These are phyloP conservation scores for Mercurialis annua DNA, from an alignment of 345 rosid genomes.

Conservation along the genomic window DNA sequence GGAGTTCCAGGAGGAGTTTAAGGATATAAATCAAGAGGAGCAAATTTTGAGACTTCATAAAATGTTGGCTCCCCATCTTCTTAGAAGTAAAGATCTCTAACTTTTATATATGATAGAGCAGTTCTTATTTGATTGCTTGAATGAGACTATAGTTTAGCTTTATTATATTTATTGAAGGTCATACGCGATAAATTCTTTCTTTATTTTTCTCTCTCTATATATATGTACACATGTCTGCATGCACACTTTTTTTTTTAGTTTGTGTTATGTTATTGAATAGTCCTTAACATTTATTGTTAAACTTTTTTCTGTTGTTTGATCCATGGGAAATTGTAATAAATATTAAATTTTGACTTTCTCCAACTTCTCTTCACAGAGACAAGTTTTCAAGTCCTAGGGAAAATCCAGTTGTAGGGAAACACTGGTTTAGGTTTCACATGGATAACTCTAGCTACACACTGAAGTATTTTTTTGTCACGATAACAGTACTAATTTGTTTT, in stretches of 20 bases:
- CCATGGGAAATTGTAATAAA: not conserved
- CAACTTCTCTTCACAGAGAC: not conserved
- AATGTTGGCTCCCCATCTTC: slow-evolving; percentile 98
- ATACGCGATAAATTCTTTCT: not conserved
- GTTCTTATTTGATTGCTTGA: slow-evolving; percentile 16
- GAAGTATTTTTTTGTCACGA: not conserved
- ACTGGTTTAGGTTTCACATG: not conserved
- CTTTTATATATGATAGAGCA: slow-evolving; percentile 9
- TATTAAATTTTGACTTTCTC: not conserved
- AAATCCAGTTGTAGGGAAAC: not conserved
- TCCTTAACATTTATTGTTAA: not conserved
- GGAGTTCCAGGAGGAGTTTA: slow-evolving; percentile 98
- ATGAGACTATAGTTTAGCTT: not conserved
- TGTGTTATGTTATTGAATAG: not conserved
- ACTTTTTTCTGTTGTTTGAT: not conserved
- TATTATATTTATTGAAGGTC: not conserved
- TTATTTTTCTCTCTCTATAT: not conserved
- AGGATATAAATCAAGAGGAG: slow-evolving; percentile 98
- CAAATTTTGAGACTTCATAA: slow-evolving; percentile 94
- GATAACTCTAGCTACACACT: not conserved
- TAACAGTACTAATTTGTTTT: not conserved
- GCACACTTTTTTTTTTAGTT: not conserved
- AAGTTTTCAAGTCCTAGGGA: not conserved
- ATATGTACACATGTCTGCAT: not conserved
- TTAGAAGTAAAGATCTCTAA: slow-evolving; percentile 63